Evolutionary conservation across 805 yeast species (phyloP), one percentile per base, ranked within the genome.

Genomic region (Kluyveromyces siamensis): DNA sequence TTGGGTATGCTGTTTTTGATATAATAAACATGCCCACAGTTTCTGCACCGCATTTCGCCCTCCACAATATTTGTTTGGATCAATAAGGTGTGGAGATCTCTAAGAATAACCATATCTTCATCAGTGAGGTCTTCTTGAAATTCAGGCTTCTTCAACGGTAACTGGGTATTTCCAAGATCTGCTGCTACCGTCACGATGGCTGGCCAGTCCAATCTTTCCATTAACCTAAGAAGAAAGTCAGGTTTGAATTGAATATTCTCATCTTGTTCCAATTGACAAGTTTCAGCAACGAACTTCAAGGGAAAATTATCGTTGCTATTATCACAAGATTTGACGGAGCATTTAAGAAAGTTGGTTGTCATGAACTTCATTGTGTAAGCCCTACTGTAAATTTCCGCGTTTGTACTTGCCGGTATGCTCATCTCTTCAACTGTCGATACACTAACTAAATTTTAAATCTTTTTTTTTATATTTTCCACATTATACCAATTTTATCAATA

Each of bases 291-390:
- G 63, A 76, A 91, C 51, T 74, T 73, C 49, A 93, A 74, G 2
- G 99, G 99, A 63, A 89, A 93, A 17, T 95, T 80, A 6, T 80
- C 79, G 13, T 78, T 76, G 6, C 91, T 76, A 13, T 80, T 70
- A 41, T 83, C 88, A 62, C 99, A 93, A 1, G 81, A 59, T 60
- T 84, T 83, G 52, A 88, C 85, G 0, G 98, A 89, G 68, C 99
- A 93, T 64, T 84, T 88, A 53, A 93, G 95, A 68, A 93, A 93
- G 68, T 93, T 93, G 11, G 97, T 87, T n/a, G 99, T 91, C 27
- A 93, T 72, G 60, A 91, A 81, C 70, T 93, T 91, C 99, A 91
- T 91, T 30, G 14, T 41, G 16, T n/a, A 14, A 37, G 41, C 39
- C 41, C 18, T 30, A 3, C 14, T 30, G 14, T 30, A 11, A 13